phyloP scores from a whole-genome alignment of 2,329 filamentous ascomycete species.

The Fragosphaeria purpurea region DNA sequence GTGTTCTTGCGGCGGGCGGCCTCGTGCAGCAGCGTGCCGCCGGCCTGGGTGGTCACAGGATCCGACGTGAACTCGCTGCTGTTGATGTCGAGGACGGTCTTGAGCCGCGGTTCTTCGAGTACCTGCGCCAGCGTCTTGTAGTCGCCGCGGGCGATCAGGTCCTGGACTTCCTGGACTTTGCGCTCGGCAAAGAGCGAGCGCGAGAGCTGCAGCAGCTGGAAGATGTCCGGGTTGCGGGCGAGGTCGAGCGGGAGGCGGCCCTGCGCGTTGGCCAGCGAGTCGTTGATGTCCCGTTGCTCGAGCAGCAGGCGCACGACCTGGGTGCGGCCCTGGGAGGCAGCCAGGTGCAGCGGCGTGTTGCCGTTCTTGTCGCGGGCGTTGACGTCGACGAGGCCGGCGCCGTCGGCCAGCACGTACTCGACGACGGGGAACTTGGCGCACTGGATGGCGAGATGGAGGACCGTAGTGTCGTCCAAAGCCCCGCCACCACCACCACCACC shows the following conservation, averaged over 20 bases:
- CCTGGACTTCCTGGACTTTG: slow-evolving; percentile 76
- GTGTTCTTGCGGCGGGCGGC: slow-evolving; percentile 81
- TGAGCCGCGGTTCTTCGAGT: slow-evolving; percentile 74
- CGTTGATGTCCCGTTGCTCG: slow-evolving; percentile 75
- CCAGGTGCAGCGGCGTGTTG: slow-evolving; percentile 86
- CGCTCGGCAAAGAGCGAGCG: slow-evolving; percentile 81
- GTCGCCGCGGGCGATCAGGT: slow-evolving; percentile 59
- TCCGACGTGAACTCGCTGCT: slow-evolving; percentile 82
- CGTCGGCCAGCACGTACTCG: slow-evolving; percentile 82
- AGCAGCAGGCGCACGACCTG: slow-evolving; percentile 76
- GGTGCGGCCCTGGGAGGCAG: slow-evolving; percentile 69
- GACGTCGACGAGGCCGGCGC: slow-evolving; percentile 59
- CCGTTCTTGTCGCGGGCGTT: slow-evolving; percentile 89
- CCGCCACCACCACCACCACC: slow-evolving; percentile 31
- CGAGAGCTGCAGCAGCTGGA: slow-evolving; percentile 85
- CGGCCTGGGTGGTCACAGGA: slow-evolving; percentile 61
- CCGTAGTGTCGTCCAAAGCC: slow-evolving; percentile 69
- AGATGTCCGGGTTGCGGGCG: slow-evolving; percentile 86
- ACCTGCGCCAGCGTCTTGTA: slow-evolving; percentile 71
- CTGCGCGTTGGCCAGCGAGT: slow-evolving; percentile 73
- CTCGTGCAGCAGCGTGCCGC: slow-evolving; percentile 90
- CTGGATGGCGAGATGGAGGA: slow-evolving; percentile 88
- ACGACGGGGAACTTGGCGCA: slow-evolving; percentile 89
- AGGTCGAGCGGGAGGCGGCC: slow-evolving; percentile 81
- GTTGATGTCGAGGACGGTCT: slow-evolving; percentile 85